Evolutionary conservation across 768 basidiomycete genomes (phyloP).

Genomic region (Gymnopilus dilepis): DNA sequence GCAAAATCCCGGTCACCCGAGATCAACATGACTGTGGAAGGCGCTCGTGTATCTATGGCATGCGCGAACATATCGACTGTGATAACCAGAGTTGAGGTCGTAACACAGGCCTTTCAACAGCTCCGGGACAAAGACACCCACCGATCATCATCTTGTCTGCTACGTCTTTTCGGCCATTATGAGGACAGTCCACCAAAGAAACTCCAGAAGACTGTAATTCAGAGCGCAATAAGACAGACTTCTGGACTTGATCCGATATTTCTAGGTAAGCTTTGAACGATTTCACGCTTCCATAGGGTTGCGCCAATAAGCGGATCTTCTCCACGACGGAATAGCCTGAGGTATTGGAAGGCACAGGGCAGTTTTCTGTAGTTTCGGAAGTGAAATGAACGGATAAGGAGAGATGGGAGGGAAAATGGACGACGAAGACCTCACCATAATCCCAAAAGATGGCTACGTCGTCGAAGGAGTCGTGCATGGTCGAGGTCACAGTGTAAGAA

Average conservation of each 20-base stretch:
- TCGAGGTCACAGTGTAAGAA: not conserved
- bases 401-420: not conserved
- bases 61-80: constrained; percentile 34
- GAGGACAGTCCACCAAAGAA: constrained; percentile 45
- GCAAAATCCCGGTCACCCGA: constrained; percentile 50
- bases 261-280: constrained; percentile 39
- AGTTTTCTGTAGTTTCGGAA: constrained; percentile 32
- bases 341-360: constrained; percentile 30
- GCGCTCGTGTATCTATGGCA: constrained; percentile 48
- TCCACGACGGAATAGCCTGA: constrained; percentile 35
- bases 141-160: constrained; percentile 59
- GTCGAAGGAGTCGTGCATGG: not conserved
- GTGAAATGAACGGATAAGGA: not conserved
- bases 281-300: constrained; percentile 34
- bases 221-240: constrained; percentile 23
- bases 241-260: constrained; percentile 29
- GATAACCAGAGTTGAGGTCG: not conserved
- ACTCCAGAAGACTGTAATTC: constrained; percentile 54
- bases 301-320: constrained; percentile 32
- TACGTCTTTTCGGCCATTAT: constrained; percentile 42
- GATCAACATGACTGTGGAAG: constrained; percentile 52
- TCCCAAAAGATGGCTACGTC: constrained; percentile 16
- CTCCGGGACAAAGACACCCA: constrained; percentile 22
- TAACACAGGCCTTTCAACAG: not conserved
- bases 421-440: not conserved